Evolutionary conservation across 176 grass and related monocot genomes (phyloP), one percentile per base, ranked within the genome.

Genomic region (Eremochloa ophiuroides): DNA sequence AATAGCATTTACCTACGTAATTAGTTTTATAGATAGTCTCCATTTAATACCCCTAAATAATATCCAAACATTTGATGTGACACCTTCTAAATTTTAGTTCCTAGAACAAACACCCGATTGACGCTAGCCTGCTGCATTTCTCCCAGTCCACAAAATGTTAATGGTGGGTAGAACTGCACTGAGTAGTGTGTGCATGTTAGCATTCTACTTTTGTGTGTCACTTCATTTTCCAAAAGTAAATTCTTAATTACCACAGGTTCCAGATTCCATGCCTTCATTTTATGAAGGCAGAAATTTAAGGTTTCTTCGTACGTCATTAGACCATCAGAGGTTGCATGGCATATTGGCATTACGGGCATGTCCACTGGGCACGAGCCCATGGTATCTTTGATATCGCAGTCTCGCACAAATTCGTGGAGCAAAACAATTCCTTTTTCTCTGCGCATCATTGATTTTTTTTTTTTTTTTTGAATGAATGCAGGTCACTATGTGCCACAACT

Each of bases 401-500:
- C n/a, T n/a, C n/a, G n/a, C n/a, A n/a, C 31, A 53, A 17, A 64
- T 41, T 27, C 20, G 2, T 65, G 26, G 59, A 46, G 14, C 26
- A 73, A 47, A 58, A 58, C 30, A 66, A 67, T 39, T n/a, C 3
- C 28, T 9, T 74, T 79, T 83, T 42, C 73, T 56, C n/a, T 48
- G n/a, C 22, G 56, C 67, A 79, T 47, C n/a, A n/a, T n/a, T n/a
- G n/a, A n/a, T n/a, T n/a, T n/a, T n/a, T n/a, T n/a, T n/a, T n/a
- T n/a, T n/a, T n/a, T n/a, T n/a, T n/a, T n/a, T n/a, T n/a, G 53
- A 80, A 75, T 62, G 27, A 27, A 80, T 88, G 82, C 80, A 97
- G 89, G 95, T 71, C 92, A 97, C 55, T 94, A 97, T 81, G 90
- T 94, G 17, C 95, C 90, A 51, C 95, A 94, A 82, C 87, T 97